Percentiles rank a stretch among this genome's conserved stretches.
Conservation (phyloP, 768 basidiomycete species). For the Podaxis carcinomalis region DNA sequence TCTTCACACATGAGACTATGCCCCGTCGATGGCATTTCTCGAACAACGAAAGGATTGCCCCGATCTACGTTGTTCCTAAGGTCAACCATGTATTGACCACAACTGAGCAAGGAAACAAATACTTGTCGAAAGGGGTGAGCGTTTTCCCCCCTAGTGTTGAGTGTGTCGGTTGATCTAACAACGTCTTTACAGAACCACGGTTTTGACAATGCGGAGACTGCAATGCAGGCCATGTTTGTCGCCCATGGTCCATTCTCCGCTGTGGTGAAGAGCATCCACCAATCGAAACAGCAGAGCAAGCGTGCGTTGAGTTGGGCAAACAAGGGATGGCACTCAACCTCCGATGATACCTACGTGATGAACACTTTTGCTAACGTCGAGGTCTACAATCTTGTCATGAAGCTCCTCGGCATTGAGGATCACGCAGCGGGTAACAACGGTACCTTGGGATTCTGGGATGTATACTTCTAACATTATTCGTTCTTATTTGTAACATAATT, state of each 20-base stretch:
- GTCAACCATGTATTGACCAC: conserved; percentile 80
- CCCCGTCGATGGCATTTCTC: conserved; percentile 77
- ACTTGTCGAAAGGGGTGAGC: conserved; percentile 75
- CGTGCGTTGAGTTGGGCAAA: conserved; percentile 15
- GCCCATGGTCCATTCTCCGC: conserved; percentile 87
- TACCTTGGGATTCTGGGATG: conserved; percentile 80
- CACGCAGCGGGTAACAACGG: conserved; percentile 67
- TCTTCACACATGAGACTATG: conserved; percentile 80
- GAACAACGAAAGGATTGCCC: conserved; percentile 73
- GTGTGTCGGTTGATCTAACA: neutral
- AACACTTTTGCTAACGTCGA: conserved; percentile 84
- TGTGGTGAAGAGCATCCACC: conserved; percentile 56
- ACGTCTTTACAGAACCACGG: conserved; percentile 66
- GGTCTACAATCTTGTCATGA: conserved; percentile 78
- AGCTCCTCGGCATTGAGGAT: conserved; percentile 60
- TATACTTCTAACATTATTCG: conserved; percentile 46
- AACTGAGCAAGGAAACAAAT: conserved; percentile 49
- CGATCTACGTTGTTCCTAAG: conserved; percentile 79
- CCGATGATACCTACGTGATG: conserved; percentile 66
- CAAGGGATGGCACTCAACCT: conserved; percentile 66
- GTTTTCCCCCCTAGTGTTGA: neutral
- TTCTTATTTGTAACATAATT: neutral
- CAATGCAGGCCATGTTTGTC: conserved; percentile 90
- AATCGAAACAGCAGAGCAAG: conserved; percentile 19
- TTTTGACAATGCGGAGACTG: conserved; percentile 72